Evolutionary conservation across 352 stramenopile genomes (phyloP).

Genomic region (Globisporangium okanoganense): DNA sequence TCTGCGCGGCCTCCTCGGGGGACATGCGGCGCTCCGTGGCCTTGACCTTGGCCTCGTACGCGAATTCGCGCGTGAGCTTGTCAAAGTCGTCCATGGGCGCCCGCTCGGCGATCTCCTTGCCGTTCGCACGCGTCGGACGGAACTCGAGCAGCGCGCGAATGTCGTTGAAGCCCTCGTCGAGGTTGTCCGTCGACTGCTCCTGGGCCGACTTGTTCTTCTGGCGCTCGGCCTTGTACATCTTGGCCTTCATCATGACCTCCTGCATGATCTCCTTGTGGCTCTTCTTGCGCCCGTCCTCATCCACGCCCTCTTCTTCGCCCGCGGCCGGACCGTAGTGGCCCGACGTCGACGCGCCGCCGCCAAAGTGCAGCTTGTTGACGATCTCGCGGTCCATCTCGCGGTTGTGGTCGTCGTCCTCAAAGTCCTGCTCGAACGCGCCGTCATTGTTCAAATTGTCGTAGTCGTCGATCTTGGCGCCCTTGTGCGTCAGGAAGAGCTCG

Average conservation of each 20-base stretch:
- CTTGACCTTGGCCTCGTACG: conserved; percentile 91
- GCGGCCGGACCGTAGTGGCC: conserved; percentile 12
- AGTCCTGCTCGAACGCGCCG: conserved; percentile 36
- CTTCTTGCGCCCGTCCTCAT: conserved; percentile 51
- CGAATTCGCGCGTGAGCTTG: conserved; percentile 70
- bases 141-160: conserved; percentile 71
- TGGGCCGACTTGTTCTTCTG: conserved; percentile 85
- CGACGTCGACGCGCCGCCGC: conserved; percentile 32
- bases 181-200: conserved; percentile 68
- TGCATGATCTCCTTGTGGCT: conserved; percentile 89
- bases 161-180: conserved; percentile 72
- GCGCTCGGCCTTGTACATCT: conserved; percentile 86
- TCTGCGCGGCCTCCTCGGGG: conserved; percentile 91
- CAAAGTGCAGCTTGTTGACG: conserved; percentile 85
- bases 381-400: conserved; percentile 77
- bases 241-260: conserved; percentile 90
- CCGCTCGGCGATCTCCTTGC: conserved; percentile 58
- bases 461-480: conserved; percentile 71
- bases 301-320: conserved; percentile 12
- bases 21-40: conserved; percentile 94
- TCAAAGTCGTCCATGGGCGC: conserved; percentile 85
- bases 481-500: conserved; percentile 75
- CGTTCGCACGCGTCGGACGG: conserved; percentile 66
- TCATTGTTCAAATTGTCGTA: conserved; percentile 60
- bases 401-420: conserved; percentile 72